phyloP scores from a whole-genome alignment of 140 eudicot genomes.

The Flaveria floridana region DNA sequence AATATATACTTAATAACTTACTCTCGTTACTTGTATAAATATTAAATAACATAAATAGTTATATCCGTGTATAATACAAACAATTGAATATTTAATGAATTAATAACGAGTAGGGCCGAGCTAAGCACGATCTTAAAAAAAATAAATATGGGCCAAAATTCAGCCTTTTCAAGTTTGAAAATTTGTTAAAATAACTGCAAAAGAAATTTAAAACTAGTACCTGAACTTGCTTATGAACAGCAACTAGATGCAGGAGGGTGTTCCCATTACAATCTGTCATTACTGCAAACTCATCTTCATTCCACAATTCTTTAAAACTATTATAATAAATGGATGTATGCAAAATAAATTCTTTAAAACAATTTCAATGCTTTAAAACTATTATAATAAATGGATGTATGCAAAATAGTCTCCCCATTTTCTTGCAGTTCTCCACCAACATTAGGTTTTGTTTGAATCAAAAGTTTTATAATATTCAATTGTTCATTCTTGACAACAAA shows the following conservation, averaged over 20 bases:
- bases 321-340: constrained; percentile 41
- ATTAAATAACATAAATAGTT: no score
- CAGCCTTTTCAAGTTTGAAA: no score
- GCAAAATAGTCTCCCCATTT: constrained; percentile 39
- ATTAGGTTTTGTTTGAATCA: constrained; percentile 32
- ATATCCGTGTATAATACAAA: no score
- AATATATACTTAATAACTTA: no score
- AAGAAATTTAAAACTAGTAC: constrained; percentile 16
- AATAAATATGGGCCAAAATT: no score
- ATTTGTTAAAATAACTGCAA: not conserved
- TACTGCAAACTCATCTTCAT: constrained; percentile 32
- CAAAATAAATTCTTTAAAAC: constrained; percentile 35
- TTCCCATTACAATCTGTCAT: constrained; percentile 36
- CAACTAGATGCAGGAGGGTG: constrained; percentile 51
- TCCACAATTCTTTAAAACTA: constrained; percentile 31
- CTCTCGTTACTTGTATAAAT: not conserved
- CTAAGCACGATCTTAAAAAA: no score
- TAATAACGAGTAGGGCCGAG: no score
- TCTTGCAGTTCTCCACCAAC: constrained; percentile 16
- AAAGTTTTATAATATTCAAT: constrained; percentile 27
- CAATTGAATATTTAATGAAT: no score
- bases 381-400: constrained; percentile 37
- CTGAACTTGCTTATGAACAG: constrained; percentile 41
- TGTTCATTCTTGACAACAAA: constrained; percentile 42
- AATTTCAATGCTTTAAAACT: constrained; percentile 42